Evolutionary conservation across 495 filamentous ascomycete species (phyloP).

Genomic region (Bombardia bombarda): DNA sequence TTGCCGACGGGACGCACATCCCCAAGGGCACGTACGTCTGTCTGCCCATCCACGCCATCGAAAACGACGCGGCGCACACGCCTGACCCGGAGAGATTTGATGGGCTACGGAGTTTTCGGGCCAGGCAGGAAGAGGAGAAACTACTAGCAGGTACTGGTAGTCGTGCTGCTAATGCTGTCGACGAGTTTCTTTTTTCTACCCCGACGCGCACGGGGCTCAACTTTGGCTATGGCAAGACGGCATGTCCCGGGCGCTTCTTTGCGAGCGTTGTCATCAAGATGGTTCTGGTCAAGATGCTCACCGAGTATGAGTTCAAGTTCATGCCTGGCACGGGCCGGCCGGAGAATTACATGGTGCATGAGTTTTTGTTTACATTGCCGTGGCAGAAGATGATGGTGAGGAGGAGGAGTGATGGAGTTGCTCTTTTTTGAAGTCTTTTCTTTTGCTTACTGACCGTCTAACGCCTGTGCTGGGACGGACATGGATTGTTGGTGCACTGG

Average conservation of each 20-base stretch:
- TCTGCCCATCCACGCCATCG: conserved; percentile 6
- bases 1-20: conserved; percentile 7
- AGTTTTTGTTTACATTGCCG: conserved; percentile 5
- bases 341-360: conserved; percentile 1
- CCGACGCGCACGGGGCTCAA: conserved; percentile 4
- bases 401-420: too few species aligned
- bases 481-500: too few species aligned
- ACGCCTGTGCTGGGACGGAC: too few species aligned
- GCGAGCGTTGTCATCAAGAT: conserved; percentile 13
- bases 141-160: not conserved
- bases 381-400: not conserved
- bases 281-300: conserved; percentile 7
- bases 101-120: conserved; percentile 10
- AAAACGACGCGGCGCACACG: conserved; percentile 10
- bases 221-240: conserved; percentile 17
- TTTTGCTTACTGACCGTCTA: too few species aligned
- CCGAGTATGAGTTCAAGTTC: conserved; percentile 11
- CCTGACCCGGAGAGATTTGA: conserved; percentile 14
- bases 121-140: not conserved
- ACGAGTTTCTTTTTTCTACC: too few species aligned
- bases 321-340: conserved; percentile 6
- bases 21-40: conserved; percentile 10
- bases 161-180: too few species aligned
- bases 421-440: too few species aligned
- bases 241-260: conserved; percentile 20